phyloP scores from a whole-genome alignment of 139 green algal genomes.

The Asterochloris erici region DNA sequence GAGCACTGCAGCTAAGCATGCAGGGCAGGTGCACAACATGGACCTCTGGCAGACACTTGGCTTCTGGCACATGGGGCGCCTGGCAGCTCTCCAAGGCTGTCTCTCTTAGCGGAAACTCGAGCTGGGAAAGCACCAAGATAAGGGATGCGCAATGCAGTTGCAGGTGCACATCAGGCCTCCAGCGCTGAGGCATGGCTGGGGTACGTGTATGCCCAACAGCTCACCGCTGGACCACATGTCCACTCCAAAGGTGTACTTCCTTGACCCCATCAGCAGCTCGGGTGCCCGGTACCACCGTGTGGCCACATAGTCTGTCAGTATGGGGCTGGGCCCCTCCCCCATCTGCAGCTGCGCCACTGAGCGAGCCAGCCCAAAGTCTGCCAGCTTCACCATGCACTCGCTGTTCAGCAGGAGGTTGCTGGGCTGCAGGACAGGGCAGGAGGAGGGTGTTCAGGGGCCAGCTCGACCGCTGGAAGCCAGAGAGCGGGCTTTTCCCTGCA shows the following conservation, averaged over 20 bases:
- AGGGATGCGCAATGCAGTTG: no score
- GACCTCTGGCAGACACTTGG: no score
- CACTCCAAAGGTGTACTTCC: conserved; percentile 94
- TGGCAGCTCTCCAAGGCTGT: no score
- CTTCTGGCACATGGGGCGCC: no score
- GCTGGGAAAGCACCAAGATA: no score
- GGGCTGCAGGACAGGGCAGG: conserved; percentile 55
- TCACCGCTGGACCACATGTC: conserved; percentile 97
- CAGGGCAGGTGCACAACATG: no score
- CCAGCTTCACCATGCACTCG: conserved; percentile 96
- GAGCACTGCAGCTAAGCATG: no score
- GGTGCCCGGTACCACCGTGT: conserved; percentile 95
- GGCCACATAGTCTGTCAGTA: conserved; percentile 99
- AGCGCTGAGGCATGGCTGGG: not conserved
- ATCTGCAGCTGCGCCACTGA: conserved; percentile 61
- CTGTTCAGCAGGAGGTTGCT: conserved; percentile 97
- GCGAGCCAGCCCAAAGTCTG: conserved; percentile 92
- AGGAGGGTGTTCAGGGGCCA: not conserved
- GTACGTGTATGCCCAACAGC: not conserved
- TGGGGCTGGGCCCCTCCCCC: conserved; percentile 46
- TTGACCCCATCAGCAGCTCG: conserved; percentile 94
- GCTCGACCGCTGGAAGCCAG: not conserved
- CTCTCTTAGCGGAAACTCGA: no score
- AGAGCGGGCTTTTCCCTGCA: no score
- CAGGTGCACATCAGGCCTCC: no score